phyloP scores from a whole-genome alignment of 1,284 basidiomycete species.

The Fistulinella staudtii region DNA sequence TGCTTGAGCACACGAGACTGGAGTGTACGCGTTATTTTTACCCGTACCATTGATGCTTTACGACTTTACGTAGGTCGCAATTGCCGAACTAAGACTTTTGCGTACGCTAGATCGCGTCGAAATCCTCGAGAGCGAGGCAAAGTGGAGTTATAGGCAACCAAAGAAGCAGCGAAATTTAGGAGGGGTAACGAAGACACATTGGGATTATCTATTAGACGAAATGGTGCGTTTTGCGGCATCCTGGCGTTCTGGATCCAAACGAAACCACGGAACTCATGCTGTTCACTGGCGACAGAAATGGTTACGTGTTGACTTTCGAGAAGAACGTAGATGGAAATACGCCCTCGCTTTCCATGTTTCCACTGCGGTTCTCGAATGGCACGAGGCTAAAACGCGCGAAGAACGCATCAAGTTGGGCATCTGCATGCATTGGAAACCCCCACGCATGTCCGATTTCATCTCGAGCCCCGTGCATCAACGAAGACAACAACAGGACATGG shows the following conservation, averaged over 20 bases:
- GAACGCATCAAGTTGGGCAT: conserved; percentile 69
- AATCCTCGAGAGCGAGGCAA: conserved; percentile 71
- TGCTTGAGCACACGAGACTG: conserved; percentile 75
- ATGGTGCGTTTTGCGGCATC: conserved; percentile 75
- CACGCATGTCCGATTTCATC: conserved; percentile 27
- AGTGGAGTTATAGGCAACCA: conserved; percentile 94
- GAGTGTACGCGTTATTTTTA: conserved; percentile 50
- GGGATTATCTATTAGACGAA: conserved; percentile 96
- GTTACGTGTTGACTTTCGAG: conserved; percentile 93
- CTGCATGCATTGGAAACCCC: conserved; percentile 61
- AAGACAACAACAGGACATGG: conserved; percentile 27
- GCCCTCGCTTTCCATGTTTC: conserved; percentile 85
- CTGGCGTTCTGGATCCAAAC: no score
- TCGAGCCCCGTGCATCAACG: conserved; percentile 23
- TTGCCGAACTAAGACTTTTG: conserved; percentile 71
- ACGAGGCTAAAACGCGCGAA: conserved; percentile 62
- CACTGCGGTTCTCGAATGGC: conserved; percentile 84
- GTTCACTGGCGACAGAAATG: no score
- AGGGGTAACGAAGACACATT: conserved; percentile 80
- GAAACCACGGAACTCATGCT: no score
- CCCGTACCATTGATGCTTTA: conserved; percentile 2
- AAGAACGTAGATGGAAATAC: conserved; percentile 93
- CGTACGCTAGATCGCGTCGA: conserved; percentile 87
- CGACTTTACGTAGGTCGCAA: conserved; percentile 54
- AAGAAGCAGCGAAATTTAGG: conserved; percentile 89